A percentile compares a stretch with the other conserved stretches of the same genome.
Evolutionary conservation across 2,329 filamentous ascomycete species (phyloP).

Genomic region (Phialophora tarda): DNA sequence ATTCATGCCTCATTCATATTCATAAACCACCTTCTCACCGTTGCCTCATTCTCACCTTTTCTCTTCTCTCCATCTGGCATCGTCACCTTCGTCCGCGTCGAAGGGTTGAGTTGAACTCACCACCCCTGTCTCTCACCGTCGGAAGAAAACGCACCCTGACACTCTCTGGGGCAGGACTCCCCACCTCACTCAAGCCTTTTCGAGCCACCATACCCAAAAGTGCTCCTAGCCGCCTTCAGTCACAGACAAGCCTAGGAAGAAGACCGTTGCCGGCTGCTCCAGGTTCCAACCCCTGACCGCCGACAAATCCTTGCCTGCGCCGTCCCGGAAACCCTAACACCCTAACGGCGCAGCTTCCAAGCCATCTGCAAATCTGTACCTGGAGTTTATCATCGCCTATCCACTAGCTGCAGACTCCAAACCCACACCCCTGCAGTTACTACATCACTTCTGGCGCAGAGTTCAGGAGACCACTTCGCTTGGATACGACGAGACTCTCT

Average conservation of each 20-base stretch:
- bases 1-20: conserved; percentile 15
- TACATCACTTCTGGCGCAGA: conserved; percentile 34
- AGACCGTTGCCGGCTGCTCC: conserved; percentile 21
- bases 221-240: conserved; percentile 8
- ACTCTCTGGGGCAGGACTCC: conserved; percentile 35
- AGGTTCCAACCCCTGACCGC: conserved; percentile 28
- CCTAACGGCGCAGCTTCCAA: conserved; percentile 23
- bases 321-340: conserved; percentile 30
- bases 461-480: conserved; percentile 32
- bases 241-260: conserved; percentile 13
- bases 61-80: conserved; percentile 17
- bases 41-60: conserved; percentile 13
- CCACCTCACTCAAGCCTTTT: conserved; percentile 29
- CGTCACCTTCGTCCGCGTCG: conserved; percentile 29
- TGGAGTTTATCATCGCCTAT: conserved; percentile 37
- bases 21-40: conserved; percentile 22
- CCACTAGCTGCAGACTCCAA: conserved; percentile 31
- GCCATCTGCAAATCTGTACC: conserved; percentile 29
- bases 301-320: conserved; percentile 22
- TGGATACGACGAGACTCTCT: conserved; percentile 31
- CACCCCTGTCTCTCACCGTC: conserved; percentile 17
- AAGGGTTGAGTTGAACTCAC: conserved; percentile 26
- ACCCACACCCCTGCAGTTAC: conserved; percentile 32
- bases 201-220: conserved; percentile 12
- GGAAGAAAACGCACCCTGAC: conserved; percentile 15